These are phyloP conservation scores for Cytauxzoon felis DNA, from an alignment of 169 alveolate species.

Conservation along the genomic window DNA sequence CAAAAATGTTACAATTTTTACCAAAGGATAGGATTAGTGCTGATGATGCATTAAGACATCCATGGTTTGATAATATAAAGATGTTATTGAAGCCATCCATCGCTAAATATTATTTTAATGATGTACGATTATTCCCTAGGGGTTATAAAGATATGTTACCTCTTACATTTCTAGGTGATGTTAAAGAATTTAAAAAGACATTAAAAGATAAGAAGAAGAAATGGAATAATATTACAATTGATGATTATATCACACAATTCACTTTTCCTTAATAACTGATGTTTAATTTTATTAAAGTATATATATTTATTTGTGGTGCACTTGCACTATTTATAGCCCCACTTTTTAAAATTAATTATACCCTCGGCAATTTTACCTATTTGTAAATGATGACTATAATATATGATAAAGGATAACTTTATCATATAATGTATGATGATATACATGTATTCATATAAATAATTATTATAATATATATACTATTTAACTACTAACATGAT, in stretches of 20 bases:
- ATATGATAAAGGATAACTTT: too few relatives aligned
- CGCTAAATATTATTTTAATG: slow-evolving; percentile 18
- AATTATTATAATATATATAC: too few relatives aligned
- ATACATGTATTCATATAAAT: too few relatives aligned
- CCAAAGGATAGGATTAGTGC: slow-evolving; percentile 81
- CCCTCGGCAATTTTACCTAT: too few relatives aligned
- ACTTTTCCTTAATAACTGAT: slow-evolving; percentile 48
- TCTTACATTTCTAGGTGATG: slow-evolving; percentile 41
- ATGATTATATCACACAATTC: slow-evolving; percentile 35
- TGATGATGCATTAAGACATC: slow-evolving; percentile 75
- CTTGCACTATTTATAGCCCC: too few relatives aligned
- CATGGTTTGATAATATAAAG: slow-evolving; percentile 76
- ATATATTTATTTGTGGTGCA: too few relatives aligned
- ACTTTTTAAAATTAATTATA: too few relatives aligned
- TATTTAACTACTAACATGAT: too few relatives aligned
- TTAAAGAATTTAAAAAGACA: slow-evolving; percentile 27
- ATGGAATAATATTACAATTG: slow-evolving; percentile 12
- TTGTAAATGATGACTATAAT: too few relatives aligned
- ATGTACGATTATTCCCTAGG: slow-evolving; percentile 19
- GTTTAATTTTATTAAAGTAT: too few relatives aligned
- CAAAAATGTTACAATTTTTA: slow-evolving; percentile 72
- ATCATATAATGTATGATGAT: too few relatives aligned
- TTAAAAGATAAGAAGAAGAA: slow-evolving; percentile 19
- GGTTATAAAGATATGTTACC: slow-evolving; percentile 58
- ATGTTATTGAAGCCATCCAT: slow-evolving; percentile 43